Percentiles rank a stretch among this genome's conserved stretches.
Evolutionary conservation across 2,329 filamentous ascomycete genomes (phyloP).

Genomic region (Stachybotrys chlorohalonatus): DNA sequence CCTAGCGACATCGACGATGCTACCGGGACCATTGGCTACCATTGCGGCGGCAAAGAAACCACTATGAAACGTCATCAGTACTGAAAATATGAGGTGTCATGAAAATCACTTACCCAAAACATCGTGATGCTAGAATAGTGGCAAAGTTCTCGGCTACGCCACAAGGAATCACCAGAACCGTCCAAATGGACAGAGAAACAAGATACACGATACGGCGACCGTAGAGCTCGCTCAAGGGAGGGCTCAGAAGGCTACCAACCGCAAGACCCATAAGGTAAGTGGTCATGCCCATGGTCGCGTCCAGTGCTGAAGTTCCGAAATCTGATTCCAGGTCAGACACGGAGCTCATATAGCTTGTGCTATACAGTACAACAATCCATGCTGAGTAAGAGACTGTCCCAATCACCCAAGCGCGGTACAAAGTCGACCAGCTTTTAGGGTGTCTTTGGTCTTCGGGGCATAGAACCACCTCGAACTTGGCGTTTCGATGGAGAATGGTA

Average conservation of each 20-base stretch:
- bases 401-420: slow-evolving; percentile 22
- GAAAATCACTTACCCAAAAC: slow-evolving; percentile 44
- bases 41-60: slow-evolving; percentile 54
- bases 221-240: slow-evolving; percentile 59
- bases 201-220: slow-evolving; percentile 56
- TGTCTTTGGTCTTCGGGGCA: slow-evolving; percentile 52
- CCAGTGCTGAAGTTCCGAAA: slow-evolving; percentile 45
- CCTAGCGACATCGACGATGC: slow-evolving; percentile 64
- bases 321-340: slow-evolving; percentile 56
- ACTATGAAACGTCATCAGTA: neutral
- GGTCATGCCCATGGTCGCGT: slow-evolving; percentile 62
- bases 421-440: slow-evolving; percentile 57
- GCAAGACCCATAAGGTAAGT: slow-evolving; percentile 65
- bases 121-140: slow-evolving; percentile 56
- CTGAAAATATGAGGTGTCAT: neutral
- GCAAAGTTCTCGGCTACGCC: slow-evolving; percentile 56
- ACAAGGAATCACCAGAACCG: slow-evolving; percentile 57
- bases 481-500: slow-evolving; percentile 5
- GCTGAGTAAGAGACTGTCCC: slow-evolving; percentile 28
- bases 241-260: slow-evolving; percentile 56
- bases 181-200: slow-evolving; percentile 50
- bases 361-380: slow-evolving; percentile 50
- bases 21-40: slow-evolving; percentile 69
- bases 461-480: slow-evolving; percentile 61
- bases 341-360: slow-evolving; percentile 63